Percentiles rank a stretch among this genome's conserved stretches.
Evolutionary conservation across 331 rosid genomes (phyloP).

Genomic region (Saraca asoca): DNA sequence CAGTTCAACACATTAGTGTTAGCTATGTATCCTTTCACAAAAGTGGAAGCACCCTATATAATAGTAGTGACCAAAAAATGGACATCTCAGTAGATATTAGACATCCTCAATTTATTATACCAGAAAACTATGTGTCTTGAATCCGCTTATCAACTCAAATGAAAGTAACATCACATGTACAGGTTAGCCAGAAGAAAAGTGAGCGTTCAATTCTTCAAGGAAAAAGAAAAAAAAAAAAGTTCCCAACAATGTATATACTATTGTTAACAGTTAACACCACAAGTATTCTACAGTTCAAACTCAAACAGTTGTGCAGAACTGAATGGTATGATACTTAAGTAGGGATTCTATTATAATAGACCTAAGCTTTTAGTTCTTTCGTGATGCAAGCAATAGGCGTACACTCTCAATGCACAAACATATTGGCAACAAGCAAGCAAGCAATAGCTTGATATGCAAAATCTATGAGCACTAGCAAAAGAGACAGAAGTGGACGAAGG

Average conservation of each 20-base stretch:
- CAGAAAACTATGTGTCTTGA: background rate
- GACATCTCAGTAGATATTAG: background rate
- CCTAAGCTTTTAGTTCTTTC: too few species aligned
- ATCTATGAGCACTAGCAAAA: constrained; percentile 32
- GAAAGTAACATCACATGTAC: background rate
- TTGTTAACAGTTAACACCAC: too few species aligned
- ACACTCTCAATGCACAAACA: constrained; percentile 27
- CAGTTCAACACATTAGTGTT: too few species aligned
- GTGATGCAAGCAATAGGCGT: constrained; percentile 1
- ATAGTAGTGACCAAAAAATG: background rate
- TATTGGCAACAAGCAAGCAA: constrained; percentile 20
- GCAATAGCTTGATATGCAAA: constrained; percentile 31
- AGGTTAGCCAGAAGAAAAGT: background rate
- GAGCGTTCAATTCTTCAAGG: too few species aligned
- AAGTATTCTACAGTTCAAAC: too few species aligned
- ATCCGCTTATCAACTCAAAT: background rate
- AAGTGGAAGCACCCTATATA: background rate
- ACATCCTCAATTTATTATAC: background rate
- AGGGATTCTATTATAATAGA: too few species aligned
- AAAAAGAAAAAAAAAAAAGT: too few species aligned
- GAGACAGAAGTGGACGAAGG: constrained; percentile 12
- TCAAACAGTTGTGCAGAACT: too few species aligned
- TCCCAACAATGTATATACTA: too few species aligned
- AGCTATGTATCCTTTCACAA: constrained; percentile 6
- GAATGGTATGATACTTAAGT: too few species aligned